These are phyloP conservation scores for Hypoxylon perforatum DNA, from an alignment of 495 filamentous ascomycete species.

Conservation along the genomic window DNA sequence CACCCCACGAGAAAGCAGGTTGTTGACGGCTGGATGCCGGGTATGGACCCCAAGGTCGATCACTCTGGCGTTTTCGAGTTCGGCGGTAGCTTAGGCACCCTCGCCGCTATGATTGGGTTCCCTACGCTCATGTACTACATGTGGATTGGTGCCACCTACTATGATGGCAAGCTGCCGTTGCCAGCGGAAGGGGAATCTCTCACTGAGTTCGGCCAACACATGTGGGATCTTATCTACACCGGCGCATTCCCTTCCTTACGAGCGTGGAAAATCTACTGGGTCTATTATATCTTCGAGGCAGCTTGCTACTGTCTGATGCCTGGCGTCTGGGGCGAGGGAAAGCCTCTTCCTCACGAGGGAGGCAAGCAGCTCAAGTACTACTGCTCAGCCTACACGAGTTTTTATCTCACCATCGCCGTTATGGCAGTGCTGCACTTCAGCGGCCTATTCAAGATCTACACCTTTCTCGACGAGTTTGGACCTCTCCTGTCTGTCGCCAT, in stretches of 20 bases:
- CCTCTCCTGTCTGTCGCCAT: slow-evolving; percentile 91
- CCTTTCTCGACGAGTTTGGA: slow-evolving; percentile 94
- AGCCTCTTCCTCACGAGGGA: slow-evolving; percentile 82
- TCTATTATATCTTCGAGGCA: slow-evolving; percentile 85
- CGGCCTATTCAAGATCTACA: slow-evolving; percentile 90
- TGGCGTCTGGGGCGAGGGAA: slow-evolving; percentile 84
- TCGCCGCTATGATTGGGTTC: slow-evolving; percentile 90
- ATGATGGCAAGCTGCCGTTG: slow-evolving; percentile 81
- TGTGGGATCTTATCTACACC: slow-evolving; percentile 77
- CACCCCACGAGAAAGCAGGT: slow-evolving; percentile 52
- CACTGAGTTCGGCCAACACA: slow-evolving; percentile 72
- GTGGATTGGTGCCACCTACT: slow-evolving; percentile 96
- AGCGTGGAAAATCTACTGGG: slow-evolving; percentile 94
- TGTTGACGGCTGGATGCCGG: slow-evolving; percentile 74
- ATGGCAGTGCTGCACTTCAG: slow-evolving; percentile 77
- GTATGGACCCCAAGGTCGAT: slow-evolving; percentile 81
- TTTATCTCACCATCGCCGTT: slow-evolving; percentile 84
- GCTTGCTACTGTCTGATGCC: slow-evolving; percentile 84
- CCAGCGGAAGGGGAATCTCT: slow-evolving; percentile 73
- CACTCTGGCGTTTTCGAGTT: slow-evolving; percentile 87
- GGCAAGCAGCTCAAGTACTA: slow-evolving; percentile 91
- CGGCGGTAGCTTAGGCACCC: slow-evolving; percentile 80
- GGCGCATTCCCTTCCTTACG: slow-evolving; percentile 81
- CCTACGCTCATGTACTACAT: slow-evolving; percentile 97
- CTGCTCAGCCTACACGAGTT: slow-evolving; percentile 87